phyloP scores from a whole-genome alignment of 306 rosid species.

The Urtica urens region DNA sequence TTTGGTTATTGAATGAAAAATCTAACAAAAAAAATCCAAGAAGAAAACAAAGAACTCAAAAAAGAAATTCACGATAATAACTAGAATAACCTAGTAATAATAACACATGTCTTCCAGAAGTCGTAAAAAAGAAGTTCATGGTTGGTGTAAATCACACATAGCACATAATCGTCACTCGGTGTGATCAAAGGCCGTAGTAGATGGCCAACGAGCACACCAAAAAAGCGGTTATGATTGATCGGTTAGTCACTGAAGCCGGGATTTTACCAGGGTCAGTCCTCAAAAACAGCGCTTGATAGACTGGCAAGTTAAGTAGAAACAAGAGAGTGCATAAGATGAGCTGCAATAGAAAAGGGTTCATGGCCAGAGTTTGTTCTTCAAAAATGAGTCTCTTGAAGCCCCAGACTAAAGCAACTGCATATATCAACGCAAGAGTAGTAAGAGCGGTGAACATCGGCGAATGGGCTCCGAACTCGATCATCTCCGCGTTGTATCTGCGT shows the following conservation, averaged over 20 bases:
- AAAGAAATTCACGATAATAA: too few relatives aligned
- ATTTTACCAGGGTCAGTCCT: conserved; percentile 58
- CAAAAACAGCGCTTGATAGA: conserved; percentile 47
- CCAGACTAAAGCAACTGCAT: conserved; percentile 37
- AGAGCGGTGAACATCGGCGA: conserved; percentile 49
- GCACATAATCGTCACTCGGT: too few relatives aligned
- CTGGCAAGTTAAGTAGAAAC: conserved; percentile 47
- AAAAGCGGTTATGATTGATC: conserved; percentile 30
- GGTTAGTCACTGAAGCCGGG: conserved; percentile 31
- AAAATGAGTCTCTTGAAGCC: conserved; percentile 21
- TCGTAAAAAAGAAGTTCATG: too few relatives aligned
- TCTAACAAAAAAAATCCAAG: too few relatives aligned
- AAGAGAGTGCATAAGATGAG: conserved; percentile 32
- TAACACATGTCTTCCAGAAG: too few relatives aligned
- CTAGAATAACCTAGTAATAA: too few relatives aligned
- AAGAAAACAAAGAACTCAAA: too few relatives aligned
- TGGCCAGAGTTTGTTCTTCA: conserved; percentile 12
- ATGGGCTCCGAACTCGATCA: conserved; percentile 64
- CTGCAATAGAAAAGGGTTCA: conserved; percentile 36
- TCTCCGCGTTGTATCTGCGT: conserved; percentile 41
- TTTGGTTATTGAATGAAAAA: too few relatives aligned
- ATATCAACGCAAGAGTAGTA: conserved; percentile 53
- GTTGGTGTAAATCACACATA: too few relatives aligned
- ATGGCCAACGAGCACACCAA: conserved; percentile 8
- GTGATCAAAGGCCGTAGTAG: background rate